Evolutionary conservation across 441 rosid genomes (phyloP), one percentile per base, ranked within the genome.

Genomic region (Kokia cookei): DNA sequence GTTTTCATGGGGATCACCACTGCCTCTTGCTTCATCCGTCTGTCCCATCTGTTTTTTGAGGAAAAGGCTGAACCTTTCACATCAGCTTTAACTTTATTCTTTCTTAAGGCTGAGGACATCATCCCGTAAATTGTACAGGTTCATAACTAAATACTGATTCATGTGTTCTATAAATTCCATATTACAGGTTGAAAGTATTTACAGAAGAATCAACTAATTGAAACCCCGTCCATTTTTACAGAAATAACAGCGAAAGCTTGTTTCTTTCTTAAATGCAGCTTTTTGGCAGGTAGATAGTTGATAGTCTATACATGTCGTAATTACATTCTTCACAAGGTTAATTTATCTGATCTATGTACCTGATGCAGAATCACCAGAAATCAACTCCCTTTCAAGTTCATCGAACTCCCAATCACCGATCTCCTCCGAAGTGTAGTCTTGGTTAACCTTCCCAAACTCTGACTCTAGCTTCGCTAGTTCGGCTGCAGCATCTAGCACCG

Each of bases 331-430:
- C 22, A 57, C 71, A 73, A 15, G n/a, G 26, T 27, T 26, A n/a
- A 48, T 43, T 50, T 51, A 29, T 65, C 60, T 9, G 60, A 17
- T 42, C 73, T 79, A 80, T 68, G 85, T 78, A 54, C 73, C 61
- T 1, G 77, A 29, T 8, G 85, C 65, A 35, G 89, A 43, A 75
- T 87, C 87, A 7, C 84, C 84, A 43, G 86, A 83, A 76, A 74
- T 87, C 71, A 96, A 71, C 80, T 92, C 99, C 80, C 86, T 89
- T 78, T 96, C 97, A 7, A 93, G 98, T 84, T 96, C 98, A 64
- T 96, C 99, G 22, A 96, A 96, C 81, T 96, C 99, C 98, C 99
- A 96, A 78, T 82, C 98, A 74, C 88, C 90, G 65, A 96, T 87
- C 82, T 96, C 99, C 71, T 88, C 92, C 1, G 81, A 62, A 0